Evolutionary conservation across 2,329 filamentous ascomycete genomes (phyloP).

Genomic region (Epichloe brachyelytri): DNA sequence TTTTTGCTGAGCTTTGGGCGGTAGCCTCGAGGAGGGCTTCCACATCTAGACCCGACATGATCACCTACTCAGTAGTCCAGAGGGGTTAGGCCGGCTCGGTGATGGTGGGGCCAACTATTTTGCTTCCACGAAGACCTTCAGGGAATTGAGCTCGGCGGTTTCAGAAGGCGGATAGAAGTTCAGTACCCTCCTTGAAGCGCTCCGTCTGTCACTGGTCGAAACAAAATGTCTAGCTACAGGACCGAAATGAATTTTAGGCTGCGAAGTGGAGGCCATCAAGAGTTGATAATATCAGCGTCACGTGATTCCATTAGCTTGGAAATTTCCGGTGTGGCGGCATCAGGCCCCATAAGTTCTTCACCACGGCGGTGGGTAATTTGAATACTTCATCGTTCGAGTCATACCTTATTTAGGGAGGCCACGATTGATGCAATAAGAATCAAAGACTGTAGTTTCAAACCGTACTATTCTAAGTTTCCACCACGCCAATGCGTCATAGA

Average conservation of each 20-base stretch:
- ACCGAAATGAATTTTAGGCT: not conserved
- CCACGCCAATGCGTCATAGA: no score
- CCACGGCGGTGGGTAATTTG: no score
- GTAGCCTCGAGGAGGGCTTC: slow-evolving; percentile 85
- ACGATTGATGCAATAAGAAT: no score
- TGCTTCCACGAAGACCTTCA: not conserved
- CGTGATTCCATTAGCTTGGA: not conserved
- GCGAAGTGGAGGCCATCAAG: not conserved
- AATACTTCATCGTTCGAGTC: no score
- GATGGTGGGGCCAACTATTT: not conserved
- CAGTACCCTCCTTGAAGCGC: not conserved
- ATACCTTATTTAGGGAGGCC: no score
- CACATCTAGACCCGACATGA: slow-evolving; percentile 52
- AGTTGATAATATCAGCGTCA: not conserved
- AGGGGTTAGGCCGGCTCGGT: not conserved
- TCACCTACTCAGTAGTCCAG: slow-evolving; percentile 10
- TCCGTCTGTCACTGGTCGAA: not conserved
- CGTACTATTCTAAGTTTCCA: no score
- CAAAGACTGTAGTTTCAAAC: no score
- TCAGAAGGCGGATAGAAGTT: not conserved
- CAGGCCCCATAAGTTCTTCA: not conserved
- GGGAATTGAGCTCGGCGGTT: not conserved
- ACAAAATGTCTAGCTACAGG: not conserved
- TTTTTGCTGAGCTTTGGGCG: slow-evolving; percentile 46
- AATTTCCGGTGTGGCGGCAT: not conserved